Evolutionary conservation across 2,329 filamentous ascomycete species (phyloP), one percentile per base, ranked within the genome.

Genomic region (Botrytis porri): DNA sequence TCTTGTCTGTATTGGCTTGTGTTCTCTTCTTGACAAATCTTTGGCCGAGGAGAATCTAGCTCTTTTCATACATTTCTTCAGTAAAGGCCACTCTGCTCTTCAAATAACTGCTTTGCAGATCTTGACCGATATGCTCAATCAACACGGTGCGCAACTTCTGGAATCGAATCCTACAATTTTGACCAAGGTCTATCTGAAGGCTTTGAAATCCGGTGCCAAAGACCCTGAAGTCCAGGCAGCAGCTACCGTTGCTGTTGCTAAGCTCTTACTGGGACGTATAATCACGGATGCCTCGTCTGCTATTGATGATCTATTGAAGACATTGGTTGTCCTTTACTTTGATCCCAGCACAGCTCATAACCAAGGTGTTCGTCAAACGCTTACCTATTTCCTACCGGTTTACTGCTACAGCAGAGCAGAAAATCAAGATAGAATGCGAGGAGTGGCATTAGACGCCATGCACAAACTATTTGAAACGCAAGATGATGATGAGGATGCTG

Each of bases 1-100:
- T 29, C 85, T 99, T 20, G 86, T 97, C 32, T 98, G 95, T 79
- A 84, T 99, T 16, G 96, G 96, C 6, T 86, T 99, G 16, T 98
- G 94, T 81, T 95, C 95, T 77, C 87, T 99, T 43, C 89, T 99
- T 12, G 95, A 97, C 80, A 93, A 94, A 83, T 93, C 94, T 14
- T 89, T 98, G 35, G 96, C 96, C 0, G 92, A 95, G 80, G 94
- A 97, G 81, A 98, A 99, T 81, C 85, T 98, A 76, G 92, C 90
- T 0, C 87, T 99, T 4, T 99, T 99, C 83, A 93, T 98, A 82
- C 95, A 97, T 81, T 98, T 97, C 85, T 98, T 97, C 84, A 92
- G 86, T 82, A 97, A 97, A 84, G 96, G 96, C 1, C 94, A 98
- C 80, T 90, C 96, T 16, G 90, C 92, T 0, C 86, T 99, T 57